Evolutionary conservation across 495 filamentous ascomycete genomes (phyloP), one percentile per base, ranked within the genome.

Genomic region (Podospora anserina): DNA sequence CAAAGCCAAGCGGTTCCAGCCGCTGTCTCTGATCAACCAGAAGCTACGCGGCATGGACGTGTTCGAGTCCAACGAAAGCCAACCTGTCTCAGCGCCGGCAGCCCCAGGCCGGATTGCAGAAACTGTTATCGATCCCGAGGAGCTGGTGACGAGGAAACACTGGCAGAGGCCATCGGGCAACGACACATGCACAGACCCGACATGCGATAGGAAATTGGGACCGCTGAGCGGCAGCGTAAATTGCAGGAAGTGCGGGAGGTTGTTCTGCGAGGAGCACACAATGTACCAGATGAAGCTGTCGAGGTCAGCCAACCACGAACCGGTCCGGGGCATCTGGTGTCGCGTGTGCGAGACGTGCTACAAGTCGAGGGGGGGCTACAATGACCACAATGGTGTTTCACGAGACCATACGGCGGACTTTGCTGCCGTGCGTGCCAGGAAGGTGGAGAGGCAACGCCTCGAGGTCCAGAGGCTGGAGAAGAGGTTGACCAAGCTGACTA

Each of bases 241-340:
- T 74, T 99, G 95, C 75, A 84, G 95, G 65, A 91, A 92, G 64
- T 99, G 95, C 70, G 95, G 95, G 0, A 90, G 88, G 70, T 82
- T 99, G 44, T 99, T 97, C 75, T 99, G 95, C 79, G 94, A 98
- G 76, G 92, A 96, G 71, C 96, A 99, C 81, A 97, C 94, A 34
- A 97, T 97, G 95, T 99, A 98, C 73, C 94, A 98, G 81, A 98
- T 98, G 91, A 97, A 95, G 84, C 86, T 99, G 20, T 97, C 92
- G 11, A 85, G 94, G 60, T 89, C 92, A 5, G 95, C 96, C 4
- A 86, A 89, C 69, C 92, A 96, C 82, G 96, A 99, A 70, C 96
- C 96, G 0, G 90, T 97, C 0, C 81, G 96, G 69, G 95, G 95
- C 1, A 84, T 94, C 66, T 99, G 95, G 95, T 96, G 91, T 74